Conservation (phyloP, 169 alveolate genomes). For the Eimeria sp. region DNA sequence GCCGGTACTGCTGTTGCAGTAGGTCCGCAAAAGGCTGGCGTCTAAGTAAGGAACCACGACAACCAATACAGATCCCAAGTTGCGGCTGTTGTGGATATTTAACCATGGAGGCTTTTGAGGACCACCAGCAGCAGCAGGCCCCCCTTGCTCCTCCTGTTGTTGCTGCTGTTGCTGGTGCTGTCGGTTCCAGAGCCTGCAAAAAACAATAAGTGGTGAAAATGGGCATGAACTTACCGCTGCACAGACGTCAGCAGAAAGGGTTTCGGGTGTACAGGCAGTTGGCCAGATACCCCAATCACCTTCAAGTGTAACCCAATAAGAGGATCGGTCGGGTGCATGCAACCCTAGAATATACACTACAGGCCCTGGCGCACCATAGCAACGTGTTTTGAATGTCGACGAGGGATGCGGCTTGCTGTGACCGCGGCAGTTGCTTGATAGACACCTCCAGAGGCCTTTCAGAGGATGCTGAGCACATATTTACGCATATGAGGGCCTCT, state of each 20-base stretch:
- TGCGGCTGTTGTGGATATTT: conserved; percentile 15
- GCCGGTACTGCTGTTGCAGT: conserved; percentile 20
- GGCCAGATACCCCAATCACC: not conserved
- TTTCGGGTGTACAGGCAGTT: not conserved
- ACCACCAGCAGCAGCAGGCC: not conserved
- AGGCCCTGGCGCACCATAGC: conserved; percentile 6
- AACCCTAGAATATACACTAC: no score
- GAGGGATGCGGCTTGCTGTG: not conserved
- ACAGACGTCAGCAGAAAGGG: not conserved
- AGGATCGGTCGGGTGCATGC: not conserved
- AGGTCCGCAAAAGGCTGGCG: not conserved
- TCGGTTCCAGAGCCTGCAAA: conserved; percentile 1
- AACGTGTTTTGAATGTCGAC: not conserved
- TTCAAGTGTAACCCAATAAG: not conserved
- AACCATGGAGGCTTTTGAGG: conserved; percentile 63
- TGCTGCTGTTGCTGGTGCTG: conserved; percentile 25
- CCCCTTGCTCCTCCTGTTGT: not conserved
- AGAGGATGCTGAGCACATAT: not conserved
- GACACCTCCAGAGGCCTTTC: not conserved
- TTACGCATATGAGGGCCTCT: not conserved
- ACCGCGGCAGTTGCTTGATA: not conserved
- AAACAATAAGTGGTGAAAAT: not conserved
- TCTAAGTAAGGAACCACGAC: conserved; percentile 70
- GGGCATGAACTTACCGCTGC: not conserved
- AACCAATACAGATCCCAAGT: conserved; percentile 30